A percentile compares a stretch with the other conserved stretches of the same genome.
Conservation (phyloP, 108 stramenopile genomes). For the Skeletonema marinoi region DNA sequence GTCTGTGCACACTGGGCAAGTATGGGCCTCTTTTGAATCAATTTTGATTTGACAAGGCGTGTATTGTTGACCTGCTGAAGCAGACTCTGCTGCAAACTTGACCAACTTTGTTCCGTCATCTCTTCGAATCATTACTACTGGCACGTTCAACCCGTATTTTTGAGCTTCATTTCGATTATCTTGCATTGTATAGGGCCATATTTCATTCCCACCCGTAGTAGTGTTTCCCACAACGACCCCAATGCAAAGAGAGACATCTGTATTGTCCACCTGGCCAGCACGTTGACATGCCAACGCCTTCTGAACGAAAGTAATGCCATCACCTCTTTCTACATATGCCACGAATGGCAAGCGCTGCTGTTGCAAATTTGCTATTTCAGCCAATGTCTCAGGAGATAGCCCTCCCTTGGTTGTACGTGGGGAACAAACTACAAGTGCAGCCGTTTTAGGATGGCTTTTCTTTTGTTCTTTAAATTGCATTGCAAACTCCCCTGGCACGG, state of each 20-base stretch:
- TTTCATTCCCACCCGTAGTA: conserved; percentile 47
- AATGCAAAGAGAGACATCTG: conserved; percentile 18
- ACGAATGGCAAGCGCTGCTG: conserved; percentile 37
- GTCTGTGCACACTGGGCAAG: conserved; percentile 80
- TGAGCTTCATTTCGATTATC: conserved; percentile 66
- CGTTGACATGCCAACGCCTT: conserved; percentile 77
- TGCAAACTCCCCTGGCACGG: conserved; percentile 38
- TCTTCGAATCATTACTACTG: conserved; percentile 78
- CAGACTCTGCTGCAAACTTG: conserved; percentile 3
- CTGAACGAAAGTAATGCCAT: conserved; percentile 74
- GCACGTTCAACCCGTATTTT: conserved; percentile 54
- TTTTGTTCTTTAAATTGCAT: background rate
- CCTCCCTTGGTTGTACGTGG: conserved; percentile 44
- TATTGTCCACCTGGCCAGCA: conserved; percentile 38
- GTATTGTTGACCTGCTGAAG: background rate
- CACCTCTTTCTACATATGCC: conserved; percentile 76
- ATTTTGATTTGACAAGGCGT: conserved; percentile 33
- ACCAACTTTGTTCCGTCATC: conserved; percentile 54
- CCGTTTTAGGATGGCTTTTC: background rate
- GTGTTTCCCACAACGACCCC: conserved; percentile 73
- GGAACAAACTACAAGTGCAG: conserved; percentile 32
- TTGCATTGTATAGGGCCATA: conserved; percentile 89
- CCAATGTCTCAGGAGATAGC: conserved; percentile 24
- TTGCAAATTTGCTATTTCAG: conserved; percentile 17
- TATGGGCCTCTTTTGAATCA: conserved; percentile 27